Evolutionary conservation across 1,139 yeast species (phyloP).

Genomic region (Zygosaccharomyces sapae): DNA sequence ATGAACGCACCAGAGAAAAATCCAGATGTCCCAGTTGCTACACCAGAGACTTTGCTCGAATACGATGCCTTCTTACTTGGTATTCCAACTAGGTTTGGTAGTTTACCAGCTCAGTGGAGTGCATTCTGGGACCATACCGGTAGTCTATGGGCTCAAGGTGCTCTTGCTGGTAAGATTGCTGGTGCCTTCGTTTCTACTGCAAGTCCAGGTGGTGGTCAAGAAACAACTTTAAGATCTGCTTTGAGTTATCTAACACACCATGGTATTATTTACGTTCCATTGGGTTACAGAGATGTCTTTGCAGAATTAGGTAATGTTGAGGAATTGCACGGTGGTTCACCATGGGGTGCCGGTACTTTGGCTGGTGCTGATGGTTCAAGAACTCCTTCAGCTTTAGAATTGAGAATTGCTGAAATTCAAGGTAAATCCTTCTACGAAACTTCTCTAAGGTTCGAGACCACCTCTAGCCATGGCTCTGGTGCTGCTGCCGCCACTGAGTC

Average conservation of each 20-base stretch:
- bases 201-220: constrained; percentile 67
- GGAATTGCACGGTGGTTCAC: constrained; percentile 67
- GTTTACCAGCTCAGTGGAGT: constrained; percentile 60
- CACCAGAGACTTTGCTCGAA: constrained; percentile 43
- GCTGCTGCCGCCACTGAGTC: constrained; percentile 4
- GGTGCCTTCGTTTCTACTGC: constrained; percentile 56
- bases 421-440: constrained; percentile 60
- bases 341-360: constrained; percentile 71
- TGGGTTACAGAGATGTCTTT: constrained; percentile 53
- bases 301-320: constrained; percentile 49
- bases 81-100: constrained; percentile 61
- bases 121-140: constrained; percentile 62
- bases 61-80: constrained; percentile 64
- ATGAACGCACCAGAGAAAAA: constrained; percentile 64
- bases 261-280: constrained; percentile 58
- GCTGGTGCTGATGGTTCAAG: constrained; percentile 70
- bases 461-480: background rate
- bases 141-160: constrained; percentile 57
- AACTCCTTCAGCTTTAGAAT: constrained; percentile 54
- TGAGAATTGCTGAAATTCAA: constrained; percentile 56
- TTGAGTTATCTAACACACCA: constrained; percentile 57
- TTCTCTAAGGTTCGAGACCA: constrained; percentile 22
- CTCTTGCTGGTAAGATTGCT: constrained; percentile 53
- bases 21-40: constrained; percentile 51
- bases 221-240: constrained; percentile 48